A percentile compares a stretch with the other conserved stretches of the same genome.
These are phyloP conservation scores for Russula lepida DNA, from an alignment of 768 basidiomycete species.

Conservation along the genomic window DNA sequence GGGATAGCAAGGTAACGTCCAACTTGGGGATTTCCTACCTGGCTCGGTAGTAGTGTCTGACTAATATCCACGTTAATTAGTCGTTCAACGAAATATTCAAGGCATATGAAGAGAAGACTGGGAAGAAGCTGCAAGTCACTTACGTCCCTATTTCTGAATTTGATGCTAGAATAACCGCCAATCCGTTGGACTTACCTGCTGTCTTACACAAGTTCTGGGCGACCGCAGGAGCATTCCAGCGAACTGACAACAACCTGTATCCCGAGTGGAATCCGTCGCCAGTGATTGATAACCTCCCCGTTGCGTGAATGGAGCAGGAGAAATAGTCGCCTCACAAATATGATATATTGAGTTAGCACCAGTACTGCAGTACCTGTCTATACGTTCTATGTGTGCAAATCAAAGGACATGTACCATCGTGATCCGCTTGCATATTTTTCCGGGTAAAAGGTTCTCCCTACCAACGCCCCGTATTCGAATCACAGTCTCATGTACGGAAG, in stretches of 20 bases:
- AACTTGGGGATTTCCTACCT: neutral
- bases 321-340: neutral
- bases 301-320: neutral
- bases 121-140: constrained; percentile 20
- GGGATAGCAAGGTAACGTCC: constrained; percentile 12
- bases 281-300: constrained; percentile 7
- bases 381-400: neutral
- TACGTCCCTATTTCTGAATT: constrained; percentile 11
- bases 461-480: no score
- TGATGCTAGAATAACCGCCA: constrained; percentile 8
- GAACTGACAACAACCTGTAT: constrained; percentile 14
- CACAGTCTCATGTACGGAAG: no score
- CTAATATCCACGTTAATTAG: neutral
- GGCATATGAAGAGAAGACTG: constrained; percentile 15
- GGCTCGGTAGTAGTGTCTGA: neutral
- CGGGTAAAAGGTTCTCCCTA: no score
- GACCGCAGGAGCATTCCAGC: neutral
- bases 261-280: constrained; percentile 21
- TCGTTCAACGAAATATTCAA: constrained; percentile 21
- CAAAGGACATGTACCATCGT: neutral
- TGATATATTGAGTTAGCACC: no score
- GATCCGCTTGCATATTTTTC: no score
- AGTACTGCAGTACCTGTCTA: neutral
- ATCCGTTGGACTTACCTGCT: constrained; percentile 4
- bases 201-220: constrained; percentile 10